Evolutionary conservation across 1,139 yeast genomes (phyloP).

Genomic region (Diutina mesorugosa): DNA sequence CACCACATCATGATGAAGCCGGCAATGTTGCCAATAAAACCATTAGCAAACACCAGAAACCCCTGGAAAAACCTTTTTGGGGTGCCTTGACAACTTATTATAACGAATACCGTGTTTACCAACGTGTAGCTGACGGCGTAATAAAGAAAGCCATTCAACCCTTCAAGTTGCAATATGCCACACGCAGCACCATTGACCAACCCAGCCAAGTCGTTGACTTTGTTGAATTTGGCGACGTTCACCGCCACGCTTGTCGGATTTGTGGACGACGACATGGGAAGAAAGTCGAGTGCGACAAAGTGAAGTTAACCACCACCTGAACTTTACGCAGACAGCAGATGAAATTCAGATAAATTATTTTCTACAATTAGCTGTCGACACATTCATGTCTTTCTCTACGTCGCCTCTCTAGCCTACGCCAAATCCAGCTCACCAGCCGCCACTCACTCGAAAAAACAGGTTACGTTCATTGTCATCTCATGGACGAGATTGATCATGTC

Average conservation of each 20-base stretch:
- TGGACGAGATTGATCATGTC: neutral
- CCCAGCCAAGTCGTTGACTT: slow-evolving; percentile 1
- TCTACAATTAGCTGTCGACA: neutral
- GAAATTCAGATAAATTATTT: neutral
- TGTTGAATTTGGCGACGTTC: neutral
- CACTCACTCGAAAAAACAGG: neutral
- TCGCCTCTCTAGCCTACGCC: neutral
- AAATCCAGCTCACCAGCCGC: neutral
- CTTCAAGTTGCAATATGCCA: slow-evolving; percentile 1
- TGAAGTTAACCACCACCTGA: neutral
- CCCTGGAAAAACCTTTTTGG: neutral
- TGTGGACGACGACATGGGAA: neutral
- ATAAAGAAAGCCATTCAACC: neutral
- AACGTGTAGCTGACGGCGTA: neutral
- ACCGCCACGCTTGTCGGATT: neutral
- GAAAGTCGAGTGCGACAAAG: neutral
- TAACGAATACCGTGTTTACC: neutral
- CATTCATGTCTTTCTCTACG: neutral
- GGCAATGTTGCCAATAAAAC: neutral
- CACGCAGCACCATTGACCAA: neutral
- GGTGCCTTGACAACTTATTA: neutral
- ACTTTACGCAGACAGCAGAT: neutral
- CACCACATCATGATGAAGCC: slow-evolving; percentile 3
- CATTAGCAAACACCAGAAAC: neutral
- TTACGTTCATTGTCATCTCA: neutral